Conservation (phyloP, 2,329 filamentous ascomycete species). For the Fusarium drepaniforme region DNA sequence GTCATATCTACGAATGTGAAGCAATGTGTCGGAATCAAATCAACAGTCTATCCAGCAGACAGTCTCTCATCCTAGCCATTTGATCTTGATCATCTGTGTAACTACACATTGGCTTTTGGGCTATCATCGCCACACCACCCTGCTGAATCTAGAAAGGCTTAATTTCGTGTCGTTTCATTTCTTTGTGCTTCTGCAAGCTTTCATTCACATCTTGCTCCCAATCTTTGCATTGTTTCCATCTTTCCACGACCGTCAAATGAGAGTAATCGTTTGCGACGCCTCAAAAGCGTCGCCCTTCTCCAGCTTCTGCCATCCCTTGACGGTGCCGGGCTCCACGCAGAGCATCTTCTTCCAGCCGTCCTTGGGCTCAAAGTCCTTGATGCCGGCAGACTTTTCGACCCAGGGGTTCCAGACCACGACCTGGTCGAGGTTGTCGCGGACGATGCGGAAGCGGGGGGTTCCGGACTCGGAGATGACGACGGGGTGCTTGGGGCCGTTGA, state of each 20-base stretch:
- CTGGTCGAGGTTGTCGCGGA: constrained; percentile 86
- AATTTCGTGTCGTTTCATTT: constrained; percentile 31
- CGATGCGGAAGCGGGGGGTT: constrained; percentile 76
- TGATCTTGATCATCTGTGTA: constrained; percentile 21
- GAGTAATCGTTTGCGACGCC: constrained; percentile 68
- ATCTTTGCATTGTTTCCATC: constrained; percentile 4
- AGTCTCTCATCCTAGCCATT: constrained; percentile 2
- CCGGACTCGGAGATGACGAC: constrained; percentile 73
- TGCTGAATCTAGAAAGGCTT: constrained; percentile 19
- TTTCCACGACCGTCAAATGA: constrained; percentile 44
- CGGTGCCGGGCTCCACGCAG: constrained; percentile 91
- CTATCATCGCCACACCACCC: background rate
- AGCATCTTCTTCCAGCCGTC: constrained; percentile 94
- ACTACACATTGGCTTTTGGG: constrained; percentile 16
- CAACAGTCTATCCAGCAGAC: constrained; percentile 9
- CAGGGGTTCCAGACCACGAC: constrained; percentile 98
- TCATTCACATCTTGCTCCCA: constrained; percentile 34
- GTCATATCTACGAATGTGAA: background rate
- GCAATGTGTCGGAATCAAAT: background rate
- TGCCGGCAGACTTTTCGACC: constrained; percentile 84
- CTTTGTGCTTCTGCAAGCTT: constrained; percentile 26
- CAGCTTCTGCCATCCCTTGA: constrained; percentile 84
- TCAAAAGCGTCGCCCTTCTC: constrained; percentile 81
- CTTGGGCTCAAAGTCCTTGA: constrained; percentile 89
- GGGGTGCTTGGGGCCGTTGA: constrained; percentile 68